Base-by-base conservation (phyloP, 306 rosid genomes). In the Cicer yamashitae region DNA sequence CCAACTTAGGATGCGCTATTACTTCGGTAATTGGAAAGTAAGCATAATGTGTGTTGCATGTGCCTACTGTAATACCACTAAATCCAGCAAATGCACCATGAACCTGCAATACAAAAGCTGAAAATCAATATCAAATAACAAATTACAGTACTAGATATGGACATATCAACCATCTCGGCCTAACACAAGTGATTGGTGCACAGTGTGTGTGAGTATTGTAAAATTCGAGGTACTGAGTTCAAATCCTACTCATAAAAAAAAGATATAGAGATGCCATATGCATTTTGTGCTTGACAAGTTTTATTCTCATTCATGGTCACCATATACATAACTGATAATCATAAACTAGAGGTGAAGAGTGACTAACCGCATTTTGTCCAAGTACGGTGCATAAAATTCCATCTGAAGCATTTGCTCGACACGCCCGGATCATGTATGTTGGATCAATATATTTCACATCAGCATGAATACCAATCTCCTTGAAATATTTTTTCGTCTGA, bases 41-140 rank as follows among this genome's bases (percentile, higher is more conserved):
- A 67, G 93, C 98, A 71, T 90, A 92, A 74, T 96, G 99, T 72
- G 99, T 96, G 84, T 96, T 96, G 87, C 98, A 92, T 76, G 77
- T 70, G 79, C 97, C 99, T 30, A 96, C 93, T 11, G 98, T 92
- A 53, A 92, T 92, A 76, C 94, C 99, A 44, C 99, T 96, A 13
- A 77, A 96, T 75, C 98, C 99, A 22, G 99, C 99, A 73, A 96
- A 96, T 40, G 99, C 99, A 10, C 98, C 98, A 57, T 92, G 99
- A 82, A 96, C 97, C 99, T 96, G 93, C 58, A 38, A 75, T 37
- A n/a, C 56, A 72, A 80, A 77, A 56, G 10, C 60, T 71, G 41
- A 13, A 11, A 71, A 76, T 70, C 61, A 64, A 58, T 56, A 48
- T 73, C 64, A 65, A 46, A 54, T 57, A 47, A 68, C 6, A 20